Base-by-base conservation (phyloP, 805 yeast species). In the Sungouiella thailandica region DNA sequence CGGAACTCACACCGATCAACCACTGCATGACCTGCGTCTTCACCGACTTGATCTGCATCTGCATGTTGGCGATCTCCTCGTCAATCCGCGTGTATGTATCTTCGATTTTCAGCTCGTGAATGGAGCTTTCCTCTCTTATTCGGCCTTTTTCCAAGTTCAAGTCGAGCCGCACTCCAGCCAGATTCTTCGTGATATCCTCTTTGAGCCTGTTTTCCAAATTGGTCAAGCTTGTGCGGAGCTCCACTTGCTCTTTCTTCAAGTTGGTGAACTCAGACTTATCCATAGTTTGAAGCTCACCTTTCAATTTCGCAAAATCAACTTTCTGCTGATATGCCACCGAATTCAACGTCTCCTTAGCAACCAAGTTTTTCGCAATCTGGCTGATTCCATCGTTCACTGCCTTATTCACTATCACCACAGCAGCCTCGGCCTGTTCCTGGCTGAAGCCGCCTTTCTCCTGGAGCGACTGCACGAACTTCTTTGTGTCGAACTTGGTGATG, bases 11-110 rank as follows among this genome's bases (percentile, higher is more conserved):
- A 69, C 97, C 97, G 49, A 93, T 87, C 43, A 93, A 72, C 98
- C 98, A 93, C 62, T 93, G 98, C 80, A 88, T 77, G 31, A 93
- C 97, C 57, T 93, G 97, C 2, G 96, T 86, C 64, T 93, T 93
- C 20, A 90, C 96, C 28, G 86, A 79, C 52, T 93, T 96, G 46
- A 93, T 88, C 60, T 90, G 96, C 70, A 89, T 85, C 59, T 85
- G 89, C 77, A 93, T 85, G 55, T 93, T 90, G 25, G 90, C 82
- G 17, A 93, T 82, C 52, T 93, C 98, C 59, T 93, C 95, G 56
- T 93, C 97, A 35, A 93, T 89, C 43, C 96, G 72, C 4, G 96
- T 86, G 53, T 88, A 94, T 3, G 96, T 87, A 52, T 93, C 98
- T 57, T 87, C 93, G 39, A 93, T 86, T 56, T 88, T 87, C 56